phyloP scores from a whole-genome alignment of 129 eudicot genomes.

The Gnaphalium uliginosum region DNA sequence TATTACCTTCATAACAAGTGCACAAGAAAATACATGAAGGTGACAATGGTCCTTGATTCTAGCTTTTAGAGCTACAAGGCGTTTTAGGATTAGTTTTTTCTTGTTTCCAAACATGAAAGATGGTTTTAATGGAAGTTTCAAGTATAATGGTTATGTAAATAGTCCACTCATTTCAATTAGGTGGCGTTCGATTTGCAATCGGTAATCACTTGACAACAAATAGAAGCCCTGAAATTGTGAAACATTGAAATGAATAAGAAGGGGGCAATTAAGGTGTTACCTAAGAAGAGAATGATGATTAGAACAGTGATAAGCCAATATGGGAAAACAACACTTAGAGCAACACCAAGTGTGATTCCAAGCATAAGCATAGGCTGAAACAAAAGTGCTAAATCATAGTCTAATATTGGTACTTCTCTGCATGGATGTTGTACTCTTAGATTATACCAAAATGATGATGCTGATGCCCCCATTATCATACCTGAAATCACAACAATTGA shows the following conservation, averaged over 20 bases:
- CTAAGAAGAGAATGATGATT: conserved; percentile 87
- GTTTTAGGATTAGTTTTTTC: no score
- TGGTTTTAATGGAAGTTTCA: no score
- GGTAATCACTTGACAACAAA: not conserved
- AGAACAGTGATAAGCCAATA: conserved; percentile 97
- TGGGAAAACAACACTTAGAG: conserved; percentile 92
- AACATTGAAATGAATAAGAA: not conserved
- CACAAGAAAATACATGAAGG: not conserved
- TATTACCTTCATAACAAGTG: not conserved
- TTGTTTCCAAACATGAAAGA: no score
- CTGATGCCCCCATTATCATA: conserved; percentile 96
- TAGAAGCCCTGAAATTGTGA: not conserved
- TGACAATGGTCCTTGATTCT: not conserved
- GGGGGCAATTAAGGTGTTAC: conserved; percentile 32
- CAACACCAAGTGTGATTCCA: conserved; percentile 91
- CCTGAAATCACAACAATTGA: conserved; percentile 30
- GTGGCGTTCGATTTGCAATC: no score
- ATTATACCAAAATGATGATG: conserved; percentile 93
- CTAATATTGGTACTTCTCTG: conserved; percentile 83
- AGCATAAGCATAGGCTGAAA: conserved; percentile 99
- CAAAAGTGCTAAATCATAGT: conserved; percentile 81
- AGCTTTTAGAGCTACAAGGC: not conserved
- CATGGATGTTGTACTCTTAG: conserved; percentile 87
- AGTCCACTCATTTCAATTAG: no score
- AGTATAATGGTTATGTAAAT: no score